Base-by-base conservation (phyloP, 1,284 basidiomycete genomes). In the Xanthoconium separans region DNA sequence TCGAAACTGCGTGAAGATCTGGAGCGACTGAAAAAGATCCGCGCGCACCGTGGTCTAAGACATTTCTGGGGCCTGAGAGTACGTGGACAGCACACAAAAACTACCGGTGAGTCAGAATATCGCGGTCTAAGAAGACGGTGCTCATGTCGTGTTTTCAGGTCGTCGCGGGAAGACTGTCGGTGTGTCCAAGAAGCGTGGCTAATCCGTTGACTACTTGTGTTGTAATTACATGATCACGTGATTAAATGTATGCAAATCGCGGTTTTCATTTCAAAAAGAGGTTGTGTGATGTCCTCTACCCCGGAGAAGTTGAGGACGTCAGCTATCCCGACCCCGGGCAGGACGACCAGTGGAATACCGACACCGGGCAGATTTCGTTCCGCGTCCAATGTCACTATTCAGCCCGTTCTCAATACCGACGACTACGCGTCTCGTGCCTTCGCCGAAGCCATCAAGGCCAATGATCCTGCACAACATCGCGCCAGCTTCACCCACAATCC, bases 1-100 rank as follows among this genome's bases (percentile, higher is more conserved):
- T 96, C 95, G 63, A 98, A 98, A 81, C 82, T 98, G 64, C 94
- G 97, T 80, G 97, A 99, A 55, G 97, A 99, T 75, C 82, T 99
- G 58, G 97, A 99, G 82, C 85, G 97, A 61, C 78, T 99, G 76
- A 99, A 99, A 91, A 99, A 99, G 85, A 99, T 99, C 74, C 88
- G 95, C 66, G 93, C 95, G 54, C 97, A 99, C 77, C 89, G 97
- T 79, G 96, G 97, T 82, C 84, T 99, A 65, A 84, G 97, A 75
- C 96, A 99, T 78, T 95, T 87, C 84, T 97, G 95, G 93, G 92
- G 93, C 63, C 81, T 97, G 64, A 89, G 94, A 72, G 93, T 95
- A 59, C 81, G 97, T 71, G 96, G 96, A 73, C 97, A 99, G 74
- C 96, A 99, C 85, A 99, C 96, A 66, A 98, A 98, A 84, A 99